Evolutionary conservation across 176 grass and related monocot genomes (phyloP), one percentile per base, ranked within the genome.

Genomic region (Rhynchospora breviuscula): DNA sequence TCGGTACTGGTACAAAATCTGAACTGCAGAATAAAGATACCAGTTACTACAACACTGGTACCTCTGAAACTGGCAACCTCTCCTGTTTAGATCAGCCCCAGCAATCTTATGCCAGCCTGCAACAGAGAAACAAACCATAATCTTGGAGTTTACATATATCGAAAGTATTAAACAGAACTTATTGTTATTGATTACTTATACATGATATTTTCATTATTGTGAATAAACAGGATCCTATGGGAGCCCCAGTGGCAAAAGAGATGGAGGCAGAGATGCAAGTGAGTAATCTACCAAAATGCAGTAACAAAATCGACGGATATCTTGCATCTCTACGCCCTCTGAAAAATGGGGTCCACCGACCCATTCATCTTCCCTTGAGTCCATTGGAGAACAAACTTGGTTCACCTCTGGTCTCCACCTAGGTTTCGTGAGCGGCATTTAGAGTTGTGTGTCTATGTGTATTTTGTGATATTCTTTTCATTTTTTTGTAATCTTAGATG

Each of bases 311-410:
- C 0, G 86, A 94, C 4, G 72, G 92, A 52, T 81, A 88, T 76
- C 87, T 98, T 0, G 95, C 92, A 63, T 93, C 87, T 65, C 84
- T 98, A 84, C 92, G 92, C 8, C 79, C 87, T 0, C 59, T 67
- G 18, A 98, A 91, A 83, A 94, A 87, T 0, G 22, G 57, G 44
- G n/a, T 14, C 13, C 79, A 92, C 23, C 75, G 59, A 33, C 85
- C 82, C 15, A 83, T 88, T 82, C 92, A 91, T 33, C 18, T 87
- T 40, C 95, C 95, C 17, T 93, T 98, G 85, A 87, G 87, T 49
- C 84, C 92, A 3, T 53, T 98, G 88, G 89, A 95, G 23, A 98
- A 91, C 85, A 98, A 88, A 66, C 85, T 94, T 29, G 88, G 89
- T 46, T 89, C 87, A 2, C 79, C 66, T 11, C 21, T 88, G 22